Evolutionary conservation across 1,284 basidiomycete species (phyloP), one percentile per base, ranked within the genome.

Genomic region (Ganoderma multipileum): DNA sequence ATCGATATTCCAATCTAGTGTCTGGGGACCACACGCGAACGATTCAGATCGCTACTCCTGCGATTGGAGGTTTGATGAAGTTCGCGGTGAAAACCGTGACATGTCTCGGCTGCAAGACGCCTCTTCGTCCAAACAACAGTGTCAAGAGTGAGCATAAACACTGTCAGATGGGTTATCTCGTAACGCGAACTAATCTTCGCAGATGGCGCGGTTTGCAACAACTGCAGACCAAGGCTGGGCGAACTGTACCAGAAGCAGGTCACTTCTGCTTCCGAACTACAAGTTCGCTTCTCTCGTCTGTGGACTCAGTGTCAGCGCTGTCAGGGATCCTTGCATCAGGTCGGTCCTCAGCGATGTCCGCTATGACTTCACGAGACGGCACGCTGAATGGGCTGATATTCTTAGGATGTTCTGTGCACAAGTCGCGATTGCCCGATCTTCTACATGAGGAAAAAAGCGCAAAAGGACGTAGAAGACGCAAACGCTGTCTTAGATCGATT

Each of bases 381-480:
- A 54, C 18, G 28, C 58, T 68, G 12, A 62, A 39, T 5, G 23
- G 12, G 50, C 20, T 33, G 16, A 38, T 30, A 7, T 20, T n/a
- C 64, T 18, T 71, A 97, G 91, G 97, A 99, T 77, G 97, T 99
- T 23, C 85, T 99, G 47, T 99, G 97, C 78, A 95, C 95, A 0
- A 97, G 95, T 77, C 97, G 95, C 77, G 97, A 99, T 81, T 99
- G 97, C 75, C 97, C 97, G 0, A 99, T 99, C 72, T 99, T 97
- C 81, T 99, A 99, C 80, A 96, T 97, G 90, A 85, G 97, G 52
- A 98, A 97, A 80, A 97, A 97, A 76, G 91, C 96, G 7, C 97
- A 98, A 79, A 98, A 98, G 79, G 96, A 98, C 75, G 96, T 97
- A 0, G 95, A 95, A 71, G 94, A 97, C 73, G 87, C 92, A 1